Evolutionary conservation across 2,329 filamentous ascomycete species (phyloP).

Genomic region (Ophiobolus disseminans): DNA sequence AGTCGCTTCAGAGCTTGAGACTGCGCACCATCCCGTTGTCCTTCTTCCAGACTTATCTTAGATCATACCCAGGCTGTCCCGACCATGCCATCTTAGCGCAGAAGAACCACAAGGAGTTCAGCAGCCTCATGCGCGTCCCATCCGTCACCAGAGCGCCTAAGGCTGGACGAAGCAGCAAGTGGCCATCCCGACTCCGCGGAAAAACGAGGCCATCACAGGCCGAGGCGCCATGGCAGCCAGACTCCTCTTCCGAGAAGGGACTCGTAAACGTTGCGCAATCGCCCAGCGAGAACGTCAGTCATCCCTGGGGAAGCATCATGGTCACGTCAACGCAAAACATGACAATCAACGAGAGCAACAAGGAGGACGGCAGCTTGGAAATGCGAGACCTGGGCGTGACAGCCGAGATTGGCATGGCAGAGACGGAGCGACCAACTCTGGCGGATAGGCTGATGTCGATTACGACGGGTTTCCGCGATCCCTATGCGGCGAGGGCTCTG

Average conservation of each 20-base stretch:
- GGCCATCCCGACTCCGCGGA: slow-evolving; percentile 20
- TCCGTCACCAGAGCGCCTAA: slow-evolving; percentile 11
- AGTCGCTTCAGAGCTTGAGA: slow-evolving; percentile 36
- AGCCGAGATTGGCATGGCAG: slow-evolving; percentile 41
- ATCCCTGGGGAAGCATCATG: slow-evolving; percentile 49
- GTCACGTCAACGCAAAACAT: slow-evolving; percentile 48
- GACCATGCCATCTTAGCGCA: slow-evolving; percentile 55
- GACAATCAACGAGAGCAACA: slow-evolving; percentile 34
- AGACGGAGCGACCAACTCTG: slow-evolving; percentile 51
- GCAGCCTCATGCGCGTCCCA: slow-evolving; percentile 40
- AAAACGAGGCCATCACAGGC: slow-evolving; percentile 13
- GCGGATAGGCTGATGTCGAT: slow-evolving; percentile 48
- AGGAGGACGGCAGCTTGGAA: slow-evolving; percentile 33
- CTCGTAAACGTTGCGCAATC: slow-evolving; percentile 25
- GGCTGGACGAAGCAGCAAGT: slow-evolving; percentile 15
- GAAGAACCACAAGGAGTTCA: slow-evolving; percentile 57
- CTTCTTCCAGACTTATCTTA: slow-evolving; percentile 55
- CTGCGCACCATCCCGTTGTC: slow-evolving; percentile 50
- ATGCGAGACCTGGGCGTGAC: slow-evolving; percentile 42
- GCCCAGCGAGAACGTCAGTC: slow-evolving; percentile 9
- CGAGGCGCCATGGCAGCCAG: slow-evolving; percentile 25
- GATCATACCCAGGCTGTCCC: slow-evolving; percentile 53
- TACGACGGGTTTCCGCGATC: slow-evolving; percentile 39
- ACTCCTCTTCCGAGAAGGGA: slow-evolving; percentile 41
- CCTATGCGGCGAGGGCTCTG: slow-evolving; percentile 20